Evolutionary conservation across 2,329 filamentous ascomycete species (phyloP), one percentile per base, ranked within the genome.

Genomic region (Talaromyces sp.): DNA sequence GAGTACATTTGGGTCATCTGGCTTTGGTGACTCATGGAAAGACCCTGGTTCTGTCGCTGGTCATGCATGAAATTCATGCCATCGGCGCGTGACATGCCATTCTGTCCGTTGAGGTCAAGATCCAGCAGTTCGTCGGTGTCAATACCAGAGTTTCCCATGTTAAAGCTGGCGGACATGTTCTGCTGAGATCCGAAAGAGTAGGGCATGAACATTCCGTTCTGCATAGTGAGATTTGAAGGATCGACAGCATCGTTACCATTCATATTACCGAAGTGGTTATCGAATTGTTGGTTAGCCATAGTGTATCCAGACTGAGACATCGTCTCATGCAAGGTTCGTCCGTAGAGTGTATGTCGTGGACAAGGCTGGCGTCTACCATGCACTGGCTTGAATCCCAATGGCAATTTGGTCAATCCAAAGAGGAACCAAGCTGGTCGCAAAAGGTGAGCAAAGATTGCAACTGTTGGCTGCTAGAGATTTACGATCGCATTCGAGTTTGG

Each of bases 101-200:
- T 76, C 61, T 75, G 76, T 25, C 72, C 76, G 64, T 71, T 78
- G 54, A 80, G 76, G 60, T 81, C 77, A 48, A 79, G 67, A 67
- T 96, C 93, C 54, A 93, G 83, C 54, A 98, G 82, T 73, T 97
- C 93, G 66, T 97, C 93, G 67, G 96, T 93, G 66, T 86, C 88
- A 67, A 96, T 93, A 44, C 89, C 84, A 11, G 91, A 89, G 65
- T 88, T 89, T 64, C 89, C 89, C 68, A 87, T 88, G 52, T 89
- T 88, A 79, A 92, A 96, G 74, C 85, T 88, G 63, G 86, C 88
- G 35, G 84, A 83, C 67, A 87, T 81, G 72, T 84, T 88, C 70
- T 88, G 87, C 69, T 83, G 83, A 62, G 84, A 83, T 61, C 82
- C 82, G 69, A 86, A 90, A 1, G 85, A 83, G 40, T 84, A 81